Percentiles rank a stretch among this genome's conserved stretches.
These are phyloP conservation scores for Ophiognomonia clavigignenti-juglandacearum DNA, from an alignment of 2,329 filamentous ascomycete species.

Conservation along the genomic window DNA sequence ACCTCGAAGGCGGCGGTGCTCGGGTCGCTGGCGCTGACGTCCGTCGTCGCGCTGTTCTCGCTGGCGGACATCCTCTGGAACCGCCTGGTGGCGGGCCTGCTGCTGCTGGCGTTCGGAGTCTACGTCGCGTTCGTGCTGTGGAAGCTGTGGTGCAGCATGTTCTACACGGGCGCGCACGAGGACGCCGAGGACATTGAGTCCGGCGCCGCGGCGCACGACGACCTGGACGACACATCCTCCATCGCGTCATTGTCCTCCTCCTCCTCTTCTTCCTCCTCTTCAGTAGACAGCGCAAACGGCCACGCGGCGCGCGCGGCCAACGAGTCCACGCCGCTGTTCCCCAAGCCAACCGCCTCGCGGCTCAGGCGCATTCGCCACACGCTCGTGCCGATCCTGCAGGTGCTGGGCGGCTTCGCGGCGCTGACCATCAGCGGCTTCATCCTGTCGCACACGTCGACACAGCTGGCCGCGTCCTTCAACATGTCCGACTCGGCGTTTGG, in stretches of 20 bases:
- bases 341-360: neutral
- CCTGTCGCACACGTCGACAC: constrained; percentile 12
- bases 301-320: constrained; percentile 1
- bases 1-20: constrained; percentile 43
- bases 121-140: constrained; percentile 40
- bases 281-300: constrained; percentile 18
- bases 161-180: constrained; percentile 31
- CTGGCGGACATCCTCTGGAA: constrained; percentile 22
- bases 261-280: no score
- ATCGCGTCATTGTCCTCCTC: constrained; percentile 37
- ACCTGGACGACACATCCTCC: constrained; percentile 18
- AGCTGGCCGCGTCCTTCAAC: constrained; percentile 14
- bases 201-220: constrained; percentile 21
- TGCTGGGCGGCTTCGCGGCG: constrained; percentile 28
- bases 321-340: constrained; percentile 11
- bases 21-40: constrained; percentile 37
- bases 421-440: constrained; percentile 33
- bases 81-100: constrained; percentile 28
- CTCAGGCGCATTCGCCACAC: constrained; percentile 9
- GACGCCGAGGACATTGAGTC: constrained; percentile 26
- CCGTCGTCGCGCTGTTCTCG: constrained; percentile 29
- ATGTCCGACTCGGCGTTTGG: constrained; percentile 18
- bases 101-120: constrained; percentile 36
- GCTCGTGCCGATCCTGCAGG: constrained; percentile 6
- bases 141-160: constrained; percentile 38